Evolutionary conservation across 2,329 filamentous ascomycete species (phyloP).

Genomic region (Neocatenulostroma microsporum): DNA sequence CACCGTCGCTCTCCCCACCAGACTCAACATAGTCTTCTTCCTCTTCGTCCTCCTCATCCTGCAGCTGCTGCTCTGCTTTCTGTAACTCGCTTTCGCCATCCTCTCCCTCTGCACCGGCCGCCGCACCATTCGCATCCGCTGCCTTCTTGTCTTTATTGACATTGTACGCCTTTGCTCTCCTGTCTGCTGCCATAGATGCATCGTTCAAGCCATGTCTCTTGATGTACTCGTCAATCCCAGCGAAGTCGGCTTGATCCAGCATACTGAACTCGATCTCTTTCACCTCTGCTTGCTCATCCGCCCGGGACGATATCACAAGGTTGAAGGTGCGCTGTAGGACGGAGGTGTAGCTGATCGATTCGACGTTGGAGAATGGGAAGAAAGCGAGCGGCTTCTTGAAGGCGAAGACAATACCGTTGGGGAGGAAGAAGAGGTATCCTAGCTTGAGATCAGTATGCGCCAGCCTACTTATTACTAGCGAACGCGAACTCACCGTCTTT

Average conservation of each 20-base stretch:
- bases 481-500: conserved; percentile 57
- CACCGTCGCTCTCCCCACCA: conserved; percentile 29
- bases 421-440: conserved; percentile 58
- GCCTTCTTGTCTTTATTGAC: conserved; percentile 34
- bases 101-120: conserved; percentile 20
- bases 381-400: conserved; percentile 60
- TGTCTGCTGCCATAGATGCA: conserved; percentile 53
- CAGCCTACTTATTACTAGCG: no score
- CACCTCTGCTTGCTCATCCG: conserved; percentile 34
- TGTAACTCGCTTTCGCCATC: conserved; percentile 24
- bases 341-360: conserved; percentile 55
- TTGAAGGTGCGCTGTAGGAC: conserved; percentile 61
- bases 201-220: conserved; percentile 55
- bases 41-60: conserved; percentile 28
- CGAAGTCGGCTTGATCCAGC: conserved; percentile 57
- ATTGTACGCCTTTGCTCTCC: conserved; percentile 54
- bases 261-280: conserved; percentile 58
- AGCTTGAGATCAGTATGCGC: conserved; percentile 1
- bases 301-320: conserved; percentile 43
- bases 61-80: conserved; percentile 26
- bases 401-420: conserved; percentile 54
- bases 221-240: conserved; percentile 55
- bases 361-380: conserved; percentile 53
- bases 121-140: conserved; percentile 13
- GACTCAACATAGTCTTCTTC: conserved; percentile 29